These are phyloP conservation scores for Fereydounia khargensis DNA, from an alignment of 1,284 basidiomycete genomes.

Conservation along the genomic window DNA sequence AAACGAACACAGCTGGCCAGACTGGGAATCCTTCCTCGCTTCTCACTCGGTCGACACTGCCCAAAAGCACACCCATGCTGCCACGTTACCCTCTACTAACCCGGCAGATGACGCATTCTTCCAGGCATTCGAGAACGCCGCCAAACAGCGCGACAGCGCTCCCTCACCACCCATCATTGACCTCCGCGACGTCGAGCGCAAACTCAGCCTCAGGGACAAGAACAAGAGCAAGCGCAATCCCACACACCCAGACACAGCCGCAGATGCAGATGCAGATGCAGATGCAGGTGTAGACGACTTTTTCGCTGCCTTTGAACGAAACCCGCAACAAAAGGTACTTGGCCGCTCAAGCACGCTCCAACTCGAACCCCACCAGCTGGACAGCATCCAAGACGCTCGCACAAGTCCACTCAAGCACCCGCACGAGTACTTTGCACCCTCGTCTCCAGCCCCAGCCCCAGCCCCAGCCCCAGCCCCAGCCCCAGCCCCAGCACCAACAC, in stretches of 20 bases:
- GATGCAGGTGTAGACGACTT: conserved; percentile 29
- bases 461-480: too few relatives aligned
- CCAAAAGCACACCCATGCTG: not conserved
- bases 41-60: conserved; percentile 4
- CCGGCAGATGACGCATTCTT: conserved; percentile 39
- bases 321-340: conserved; percentile 18
- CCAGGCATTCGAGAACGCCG: conserved; percentile 29
- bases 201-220: conserved; percentile 30
- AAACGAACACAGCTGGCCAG: conserved; percentile 7
- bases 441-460: too few relatives aligned
- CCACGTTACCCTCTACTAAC: conserved; percentile 2
- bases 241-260: conserved; percentile 2
- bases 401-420: conserved; percentile 27
- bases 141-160: conserved; percentile 9
- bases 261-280: not conserved
- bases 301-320: conserved; percentile 35
- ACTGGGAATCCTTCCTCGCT: conserved; percentile 25
- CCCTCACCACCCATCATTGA: conserved; percentile 51
- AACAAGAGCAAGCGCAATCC: conserved; percentile 4
- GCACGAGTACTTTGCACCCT: conserved; percentile 13
- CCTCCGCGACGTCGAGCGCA: conserved; percentile 45
- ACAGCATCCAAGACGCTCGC: conserved; percentile 36
- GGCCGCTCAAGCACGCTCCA: conserved; percentile 18
- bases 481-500: too few relatives aligned
- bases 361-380: conserved; percentile 35